Evolutionary conservation across 2,329 filamentous ascomycete species (phyloP).

Genomic region (Phyllosticta capitalensis): DNA sequence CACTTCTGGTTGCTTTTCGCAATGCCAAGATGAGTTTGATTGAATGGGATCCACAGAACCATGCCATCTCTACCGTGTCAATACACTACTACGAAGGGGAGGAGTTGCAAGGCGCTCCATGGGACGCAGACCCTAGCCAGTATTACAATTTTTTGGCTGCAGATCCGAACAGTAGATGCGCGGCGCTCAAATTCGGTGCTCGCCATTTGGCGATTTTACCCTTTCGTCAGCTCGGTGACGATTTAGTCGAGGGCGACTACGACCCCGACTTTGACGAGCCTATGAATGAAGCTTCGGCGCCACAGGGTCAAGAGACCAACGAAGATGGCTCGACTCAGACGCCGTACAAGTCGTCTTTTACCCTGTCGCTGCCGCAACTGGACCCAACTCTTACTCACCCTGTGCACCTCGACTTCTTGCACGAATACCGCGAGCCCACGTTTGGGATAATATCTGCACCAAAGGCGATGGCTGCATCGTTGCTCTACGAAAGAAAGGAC

Average conservation of each 20-base stretch:
- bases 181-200: slow-evolving; percentile 82
- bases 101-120: slow-evolving; percentile 72
- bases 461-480: slow-evolving; percentile 59
- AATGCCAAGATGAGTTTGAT: slow-evolving; percentile 89
- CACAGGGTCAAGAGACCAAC: slow-evolving; percentile 22
- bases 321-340: slow-evolving; percentile 39
- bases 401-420: slow-evolving; percentile 81
- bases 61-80: slow-evolving; percentile 76
- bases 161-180: slow-evolving; percentile 87
- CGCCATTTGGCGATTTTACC: slow-evolving; percentile 88
- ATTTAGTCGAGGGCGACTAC: slow-evolving; percentile 77
- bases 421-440: slow-evolving; percentile 96
- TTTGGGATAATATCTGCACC: slow-evolving; percentile 87
- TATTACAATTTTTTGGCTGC: slow-evolving; percentile 75
- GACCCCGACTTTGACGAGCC: slow-evolving; percentile 67
- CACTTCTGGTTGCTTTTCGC: slow-evolving; percentile 72
- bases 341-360: slow-evolving; percentile 84
- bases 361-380: slow-evolving; percentile 78
- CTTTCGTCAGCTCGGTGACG: slow-evolving; percentile 77
- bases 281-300: slow-evolving; percentile 17
- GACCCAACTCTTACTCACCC: slow-evolving; percentile 82
- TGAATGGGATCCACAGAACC: slow-evolving; percentile 80
- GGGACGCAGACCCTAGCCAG: slow-evolving; percentile 64
- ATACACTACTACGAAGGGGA: slow-evolving; percentile 98
- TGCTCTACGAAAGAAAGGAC: slow-evolving; percentile 70